phyloP scores from a whole-genome alignment of 2,329 filamentous ascomycete species.

The Aspergillus sp. region DNA sequence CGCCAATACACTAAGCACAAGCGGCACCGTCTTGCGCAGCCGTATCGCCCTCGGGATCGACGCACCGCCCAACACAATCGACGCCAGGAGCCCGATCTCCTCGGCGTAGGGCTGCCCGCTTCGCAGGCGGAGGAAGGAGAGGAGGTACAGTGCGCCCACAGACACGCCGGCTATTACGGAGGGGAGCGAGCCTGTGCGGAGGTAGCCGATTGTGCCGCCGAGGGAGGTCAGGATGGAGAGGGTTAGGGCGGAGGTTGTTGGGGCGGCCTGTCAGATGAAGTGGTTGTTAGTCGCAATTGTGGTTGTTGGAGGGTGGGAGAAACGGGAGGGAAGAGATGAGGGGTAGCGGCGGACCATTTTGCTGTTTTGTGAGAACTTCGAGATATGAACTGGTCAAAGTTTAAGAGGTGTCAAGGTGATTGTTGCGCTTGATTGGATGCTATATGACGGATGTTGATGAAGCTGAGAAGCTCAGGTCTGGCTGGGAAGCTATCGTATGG shows the following conservation, averaged over 20 bases:
- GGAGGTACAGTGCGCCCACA: slow-evolving; percentile 77
- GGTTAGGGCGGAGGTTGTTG: slow-evolving; percentile 69
- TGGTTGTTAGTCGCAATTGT: slow-evolving; percentile 2
- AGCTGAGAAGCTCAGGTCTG: neutral
- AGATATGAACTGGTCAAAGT: neutral
- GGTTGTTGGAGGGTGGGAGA: neutral
- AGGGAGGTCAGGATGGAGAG: slow-evolving; percentile 82
- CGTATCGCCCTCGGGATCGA: slow-evolving; percentile 86
- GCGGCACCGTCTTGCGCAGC: slow-evolving; percentile 80
- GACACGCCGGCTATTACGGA: slow-evolving; percentile 83
- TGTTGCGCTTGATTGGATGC: neutral
- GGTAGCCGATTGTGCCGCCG: slow-evolving; percentile 86
- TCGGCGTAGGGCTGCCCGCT: slow-evolving; percentile 77
- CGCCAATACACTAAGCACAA: slow-evolving; percentile 77
- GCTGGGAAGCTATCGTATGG: neutral
- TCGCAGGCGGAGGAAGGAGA: slow-evolving; percentile 81
- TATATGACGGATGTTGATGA: neutral
- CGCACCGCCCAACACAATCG: slow-evolving; percentile 79
- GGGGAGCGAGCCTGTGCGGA: slow-evolving; percentile 81
- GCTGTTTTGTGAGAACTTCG: neutral
- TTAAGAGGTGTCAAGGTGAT: neutral
- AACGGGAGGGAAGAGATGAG: neutral
- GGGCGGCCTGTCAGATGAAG: slow-evolving; percentile 23
- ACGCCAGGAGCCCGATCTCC: slow-evolving; percentile 87
- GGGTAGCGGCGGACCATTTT: slow-evolving; percentile 27